phyloP scores from a whole-genome alignment of 495 filamentous ascomycete genomes.

The Neurospora sp. region DNA sequence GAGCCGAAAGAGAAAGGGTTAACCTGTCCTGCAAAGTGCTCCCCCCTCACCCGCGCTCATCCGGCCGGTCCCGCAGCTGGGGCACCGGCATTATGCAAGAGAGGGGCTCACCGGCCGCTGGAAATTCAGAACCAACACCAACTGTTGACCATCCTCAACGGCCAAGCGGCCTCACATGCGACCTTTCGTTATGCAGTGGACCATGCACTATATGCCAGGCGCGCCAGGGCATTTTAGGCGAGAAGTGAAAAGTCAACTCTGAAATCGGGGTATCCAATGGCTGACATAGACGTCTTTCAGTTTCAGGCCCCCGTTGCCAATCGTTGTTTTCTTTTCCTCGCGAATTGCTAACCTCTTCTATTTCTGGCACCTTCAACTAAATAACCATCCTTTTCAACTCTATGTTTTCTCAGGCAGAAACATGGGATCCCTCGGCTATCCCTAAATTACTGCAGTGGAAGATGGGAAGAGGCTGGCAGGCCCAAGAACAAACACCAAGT shows the following conservation, averaged over 20 bases:
- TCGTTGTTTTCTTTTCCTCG: neutral
- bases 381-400: neutral
- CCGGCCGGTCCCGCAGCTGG: neutral
- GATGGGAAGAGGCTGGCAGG: neutral
- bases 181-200: neutral
- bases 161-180: neutral
- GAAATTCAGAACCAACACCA: neutral
- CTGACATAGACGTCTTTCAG: neutral
- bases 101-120: neutral
- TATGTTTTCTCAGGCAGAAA: neutral
- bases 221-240: neutral
- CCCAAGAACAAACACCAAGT: neutral
- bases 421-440: neutral
- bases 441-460: neutral
- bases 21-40: neutral
- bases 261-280: neutral
- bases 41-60: neutral
- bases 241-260: neutral
- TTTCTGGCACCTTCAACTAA: neutral
- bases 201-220: neutral
- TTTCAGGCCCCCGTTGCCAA: neutral
- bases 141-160: neutral
- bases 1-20: neutral
- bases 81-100: neutral
- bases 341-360: neutral